A percentile compares a stretch with the other conserved stretches of the same genome.
Conservation (phyloP, 441 rosid genomes). For the Populus hybrid region DNA sequence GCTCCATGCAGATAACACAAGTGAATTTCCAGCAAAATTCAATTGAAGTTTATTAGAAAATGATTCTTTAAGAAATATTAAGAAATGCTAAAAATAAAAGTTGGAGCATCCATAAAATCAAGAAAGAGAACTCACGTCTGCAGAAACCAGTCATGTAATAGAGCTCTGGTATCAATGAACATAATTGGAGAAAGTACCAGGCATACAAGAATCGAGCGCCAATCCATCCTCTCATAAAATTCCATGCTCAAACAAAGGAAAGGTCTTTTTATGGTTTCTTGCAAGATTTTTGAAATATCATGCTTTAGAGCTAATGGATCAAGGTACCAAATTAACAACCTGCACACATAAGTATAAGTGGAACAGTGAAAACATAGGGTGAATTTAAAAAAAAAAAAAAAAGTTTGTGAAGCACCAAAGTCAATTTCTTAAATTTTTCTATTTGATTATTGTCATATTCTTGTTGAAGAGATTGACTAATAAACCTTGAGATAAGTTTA, state of each 20-base stretch:
- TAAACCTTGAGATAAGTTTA: neutral
- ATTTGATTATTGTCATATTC: neutral
- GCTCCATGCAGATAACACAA: neutral
- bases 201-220: constrained; percentile 45
- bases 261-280: constrained; percentile 52
- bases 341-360: constrained; percentile 20
- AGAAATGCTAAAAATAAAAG: neutral
- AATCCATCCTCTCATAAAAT: constrained; percentile 53
- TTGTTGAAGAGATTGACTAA: neutral
- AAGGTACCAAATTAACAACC: constrained; percentile 72
- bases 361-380: neutral
- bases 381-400: neutral
- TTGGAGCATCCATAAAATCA: neutral
- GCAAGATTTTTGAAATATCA: constrained; percentile 57
- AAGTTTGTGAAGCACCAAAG: neutral
- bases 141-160: constrained; percentile 74
- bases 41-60: neutral
- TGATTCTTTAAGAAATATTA: neutral
- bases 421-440: neutral
- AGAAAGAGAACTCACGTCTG: constrained; percentile 49
- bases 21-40: neutral
- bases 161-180: constrained; percentile 52
- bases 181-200: constrained; percentile 53
- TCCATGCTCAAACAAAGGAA: constrained; percentile 55
- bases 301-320: constrained; percentile 56